A percentile compares a stretch with the other conserved stretches of the same genome.
phyloP scores from a whole-genome alignment of 352 stramenopile species.

The Phytophthora cryptogea region DNA sequence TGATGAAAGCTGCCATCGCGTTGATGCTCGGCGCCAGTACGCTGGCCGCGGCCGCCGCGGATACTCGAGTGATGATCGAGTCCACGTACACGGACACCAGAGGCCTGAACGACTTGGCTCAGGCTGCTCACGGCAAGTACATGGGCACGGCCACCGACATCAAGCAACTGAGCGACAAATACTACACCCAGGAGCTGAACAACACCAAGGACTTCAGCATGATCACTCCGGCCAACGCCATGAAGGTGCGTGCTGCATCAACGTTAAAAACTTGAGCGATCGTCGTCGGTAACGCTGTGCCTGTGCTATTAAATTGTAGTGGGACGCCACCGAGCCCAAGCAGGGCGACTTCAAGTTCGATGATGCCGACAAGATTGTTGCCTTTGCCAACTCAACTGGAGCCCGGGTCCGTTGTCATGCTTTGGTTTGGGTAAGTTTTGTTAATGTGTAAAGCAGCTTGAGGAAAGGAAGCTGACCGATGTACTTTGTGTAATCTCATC shows the following conservation, averaged over 20 bases:
- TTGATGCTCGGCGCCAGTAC: conserved; percentile 14
- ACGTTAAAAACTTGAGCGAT: neutral
- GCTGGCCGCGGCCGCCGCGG: conserved; percentile 13
- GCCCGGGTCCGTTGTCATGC: conserved; percentile 32
- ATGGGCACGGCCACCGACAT: conserved; percentile 34
- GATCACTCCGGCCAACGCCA: conserved; percentile 38
- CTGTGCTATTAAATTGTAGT: conserved; percentile 14
- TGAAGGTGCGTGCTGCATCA: conserved; percentile 28
- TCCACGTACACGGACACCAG: conserved; percentile 28
- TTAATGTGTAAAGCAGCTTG: neutral
- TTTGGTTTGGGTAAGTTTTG: conserved; percentile 32
- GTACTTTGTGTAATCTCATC: neutral
- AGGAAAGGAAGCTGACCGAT: neutral
- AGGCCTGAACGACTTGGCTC: conserved; percentile 23
- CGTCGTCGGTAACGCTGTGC: conserved; percentile 5
- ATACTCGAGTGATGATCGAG: conserved; percentile 19
- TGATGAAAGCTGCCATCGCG: conserved; percentile 18
- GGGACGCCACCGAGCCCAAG: conserved; percentile 30
- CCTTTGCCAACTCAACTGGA: conserved; percentile 33
- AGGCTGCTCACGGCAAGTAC: conserved; percentile 18
- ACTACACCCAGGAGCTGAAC: conserved; percentile 28
- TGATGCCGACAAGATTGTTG: conserved; percentile 34
- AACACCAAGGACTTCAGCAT: conserved; percentile 35
- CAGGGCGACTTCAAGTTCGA: conserved; percentile 34
- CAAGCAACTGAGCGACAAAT: conserved; percentile 33